A percentile compares a stretch with the other conserved stretches of the same genome.
Conservation (phyloP, 208 protist species). For the Crithidia brevicula region DNA sequence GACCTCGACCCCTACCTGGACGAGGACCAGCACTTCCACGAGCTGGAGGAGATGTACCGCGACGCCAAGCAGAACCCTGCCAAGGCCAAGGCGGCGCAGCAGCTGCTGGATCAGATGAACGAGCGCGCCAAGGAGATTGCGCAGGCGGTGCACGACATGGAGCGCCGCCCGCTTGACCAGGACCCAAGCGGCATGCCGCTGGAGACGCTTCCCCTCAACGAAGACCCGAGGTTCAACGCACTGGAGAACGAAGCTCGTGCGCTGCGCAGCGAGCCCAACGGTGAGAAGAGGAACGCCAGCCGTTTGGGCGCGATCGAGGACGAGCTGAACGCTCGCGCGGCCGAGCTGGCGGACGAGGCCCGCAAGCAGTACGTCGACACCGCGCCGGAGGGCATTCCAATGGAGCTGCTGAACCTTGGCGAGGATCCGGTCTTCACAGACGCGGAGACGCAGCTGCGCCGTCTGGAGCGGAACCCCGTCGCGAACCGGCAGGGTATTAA, state of each 20-base stretch:
- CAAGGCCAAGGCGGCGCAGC: constrained; percentile 49
- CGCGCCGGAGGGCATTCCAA: constrained; percentile 48
- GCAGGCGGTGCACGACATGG: constrained; percentile 58
- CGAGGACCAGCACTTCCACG: constrained; percentile 62
- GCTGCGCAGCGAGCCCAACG: constrained; percentile 42
- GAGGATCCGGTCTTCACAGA: constrained; percentile 60
- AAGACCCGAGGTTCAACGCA: constrained; percentile 57
- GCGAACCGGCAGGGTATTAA: constrained; percentile 66
- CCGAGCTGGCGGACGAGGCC: constrained; percentile 59
- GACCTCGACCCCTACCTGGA: constrained; percentile 56
- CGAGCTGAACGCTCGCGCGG: constrained; percentile 60
- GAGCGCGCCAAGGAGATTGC: constrained; percentile 69
- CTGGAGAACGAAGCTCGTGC: constrained; percentile 69
- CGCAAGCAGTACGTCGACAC: constrained; percentile 60
- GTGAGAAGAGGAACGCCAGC: constrained; percentile 44
- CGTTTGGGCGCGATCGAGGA: constrained; percentile 54
- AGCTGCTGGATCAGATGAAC: constrained; percentile 78
- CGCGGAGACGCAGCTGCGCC: constrained; percentile 58
- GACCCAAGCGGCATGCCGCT: constrained; percentile 69
- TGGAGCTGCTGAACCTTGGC: constrained; percentile 63
- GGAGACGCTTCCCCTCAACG: constrained; percentile 63
- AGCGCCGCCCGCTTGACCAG: constrained; percentile 51
- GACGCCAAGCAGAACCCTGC: constrained; percentile 52
- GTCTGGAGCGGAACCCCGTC: constrained; percentile 64
- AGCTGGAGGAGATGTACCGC: constrained; percentile 77